Conservation (phyloP, 2,329 filamentous ascomycete species). For the Triangularia verruculosa region DNA sequence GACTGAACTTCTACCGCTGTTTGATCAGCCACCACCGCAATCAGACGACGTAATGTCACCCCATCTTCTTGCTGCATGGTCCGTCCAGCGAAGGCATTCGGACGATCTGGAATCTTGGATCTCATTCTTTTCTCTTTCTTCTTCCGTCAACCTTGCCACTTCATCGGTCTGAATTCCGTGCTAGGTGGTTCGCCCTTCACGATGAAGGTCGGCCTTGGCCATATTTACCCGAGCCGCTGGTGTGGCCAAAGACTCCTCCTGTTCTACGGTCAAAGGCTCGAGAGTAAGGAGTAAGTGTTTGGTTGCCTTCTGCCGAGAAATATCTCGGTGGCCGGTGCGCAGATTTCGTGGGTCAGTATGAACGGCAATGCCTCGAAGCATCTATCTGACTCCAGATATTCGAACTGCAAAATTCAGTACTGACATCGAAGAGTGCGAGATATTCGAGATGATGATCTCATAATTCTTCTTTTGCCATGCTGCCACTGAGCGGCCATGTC, state of each 20-base stretch:
- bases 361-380: background rate
- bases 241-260: constrained; percentile 5
- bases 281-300: background rate
- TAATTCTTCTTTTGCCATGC: background rate
- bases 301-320: background rate
- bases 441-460: background rate
- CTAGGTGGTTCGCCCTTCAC: background rate
- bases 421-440: background rate
- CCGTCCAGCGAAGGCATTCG: constrained; percentile 10
- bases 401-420: background rate
- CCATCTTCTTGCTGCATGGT: constrained; percentile 7
- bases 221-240: constrained; percentile 20
- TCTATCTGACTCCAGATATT: background rate
- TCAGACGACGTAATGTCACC: constrained; percentile 9
- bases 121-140: constrained; percentile 4
- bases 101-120: constrained; percentile 21
- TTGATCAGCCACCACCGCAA: constrained; percentile 23
- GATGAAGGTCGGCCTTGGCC: constrained; percentile 1
- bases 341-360: background rate
- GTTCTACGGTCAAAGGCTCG: background rate
- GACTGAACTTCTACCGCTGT: constrained; percentile 17
- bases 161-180: background rate
- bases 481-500: background rate
- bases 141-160: background rate
- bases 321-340: background rate